Conservation (phyloP, 2,329 filamentous ascomycete species). For the Cladophialophora exuberans region DNA sequence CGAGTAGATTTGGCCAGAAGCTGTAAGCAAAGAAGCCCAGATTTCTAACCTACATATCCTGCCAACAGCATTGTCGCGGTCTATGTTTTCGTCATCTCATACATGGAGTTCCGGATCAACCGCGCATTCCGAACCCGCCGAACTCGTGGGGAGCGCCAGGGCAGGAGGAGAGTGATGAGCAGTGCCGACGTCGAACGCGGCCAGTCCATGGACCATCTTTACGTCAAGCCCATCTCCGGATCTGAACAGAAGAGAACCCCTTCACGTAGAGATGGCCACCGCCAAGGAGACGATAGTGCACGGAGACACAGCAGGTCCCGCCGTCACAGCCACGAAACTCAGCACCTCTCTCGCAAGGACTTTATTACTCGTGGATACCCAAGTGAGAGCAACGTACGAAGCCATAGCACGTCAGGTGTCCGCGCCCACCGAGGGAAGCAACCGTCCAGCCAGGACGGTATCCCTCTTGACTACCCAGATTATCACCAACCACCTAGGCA, state of each 20-base stretch:
- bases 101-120: too few species aligned
- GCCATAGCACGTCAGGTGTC: too few species aligned
- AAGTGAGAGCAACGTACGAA: too few species aligned
- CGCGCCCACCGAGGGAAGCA: too few species aligned
- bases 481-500: too few species aligned
- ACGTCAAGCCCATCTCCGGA: background rate
- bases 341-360: background rate
- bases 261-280: background rate
- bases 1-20: background rate
- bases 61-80: background rate
- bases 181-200: background rate
- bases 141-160: background rate
- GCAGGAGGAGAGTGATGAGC: background rate
- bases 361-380: too few species aligned
- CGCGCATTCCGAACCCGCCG: conserved; percentile 2
- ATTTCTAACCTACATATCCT: background rate
- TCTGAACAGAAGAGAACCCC: background rate
- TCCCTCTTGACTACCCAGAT: too few species aligned
- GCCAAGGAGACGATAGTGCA: background rate
- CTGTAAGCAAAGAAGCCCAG: background rate
- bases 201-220: background rate
- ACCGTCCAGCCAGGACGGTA: too few species aligned
- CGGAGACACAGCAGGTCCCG: background rate
- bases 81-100: conserved; percentile 3
- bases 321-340: background rate